These are phyloP conservation scores for Starmerella sirachaensis DNA, from an alignment of 805 yeast genomes.

Conservation along the genomic window DNA sequence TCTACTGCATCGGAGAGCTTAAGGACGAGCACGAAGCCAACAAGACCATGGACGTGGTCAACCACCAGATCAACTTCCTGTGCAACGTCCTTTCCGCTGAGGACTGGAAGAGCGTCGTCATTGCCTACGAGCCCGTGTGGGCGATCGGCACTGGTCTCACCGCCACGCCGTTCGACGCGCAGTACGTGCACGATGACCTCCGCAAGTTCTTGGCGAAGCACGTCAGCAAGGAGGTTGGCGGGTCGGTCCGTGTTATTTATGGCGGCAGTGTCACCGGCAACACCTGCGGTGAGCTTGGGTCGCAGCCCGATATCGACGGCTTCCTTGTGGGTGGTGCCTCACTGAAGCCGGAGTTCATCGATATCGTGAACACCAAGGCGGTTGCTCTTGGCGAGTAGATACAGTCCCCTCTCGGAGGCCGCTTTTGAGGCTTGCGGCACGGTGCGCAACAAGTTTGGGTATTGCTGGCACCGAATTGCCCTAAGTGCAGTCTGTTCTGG, in stretches of 20 bases:
- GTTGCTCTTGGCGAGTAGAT: too few relatives aligned
- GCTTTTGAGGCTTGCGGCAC: too few relatives aligned
- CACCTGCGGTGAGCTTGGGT: constrained; percentile 83
- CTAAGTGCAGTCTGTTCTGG: too few relatives aligned
- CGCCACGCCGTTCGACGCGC: constrained; percentile 97
- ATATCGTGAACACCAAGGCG: constrained; percentile 55
- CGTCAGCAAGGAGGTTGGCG: constrained; percentile 71
- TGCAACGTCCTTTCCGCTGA: constrained; percentile 47
- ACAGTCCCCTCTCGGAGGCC: too few relatives aligned
- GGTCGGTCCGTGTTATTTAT: constrained; percentile 76
- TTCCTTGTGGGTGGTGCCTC: constrained; percentile 99
- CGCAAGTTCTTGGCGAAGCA: constrained; percentile 69
- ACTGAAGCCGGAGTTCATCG: constrained; percentile 93
- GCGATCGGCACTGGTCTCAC: constrained; percentile 99
- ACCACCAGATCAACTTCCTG: constrained; percentile 84
- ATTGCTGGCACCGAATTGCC: too few relatives aligned
- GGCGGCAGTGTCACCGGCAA: constrained; percentile 98
- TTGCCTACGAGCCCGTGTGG: constrained; percentile 99
- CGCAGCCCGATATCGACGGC: constrained; percentile 89
- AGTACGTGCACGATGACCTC: constrained; percentile 80
- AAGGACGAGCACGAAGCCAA: constrained; percentile 87
- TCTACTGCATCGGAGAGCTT: constrained; percentile 96
- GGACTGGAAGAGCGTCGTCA: constrained; percentile 86
- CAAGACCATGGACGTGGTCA: constrained; percentile 72
- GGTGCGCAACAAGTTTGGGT: too few relatives aligned